phyloP scores from a whole-genome alignment of 169 alveolate genomes.

The Sarcocystis neurona region DNA sequence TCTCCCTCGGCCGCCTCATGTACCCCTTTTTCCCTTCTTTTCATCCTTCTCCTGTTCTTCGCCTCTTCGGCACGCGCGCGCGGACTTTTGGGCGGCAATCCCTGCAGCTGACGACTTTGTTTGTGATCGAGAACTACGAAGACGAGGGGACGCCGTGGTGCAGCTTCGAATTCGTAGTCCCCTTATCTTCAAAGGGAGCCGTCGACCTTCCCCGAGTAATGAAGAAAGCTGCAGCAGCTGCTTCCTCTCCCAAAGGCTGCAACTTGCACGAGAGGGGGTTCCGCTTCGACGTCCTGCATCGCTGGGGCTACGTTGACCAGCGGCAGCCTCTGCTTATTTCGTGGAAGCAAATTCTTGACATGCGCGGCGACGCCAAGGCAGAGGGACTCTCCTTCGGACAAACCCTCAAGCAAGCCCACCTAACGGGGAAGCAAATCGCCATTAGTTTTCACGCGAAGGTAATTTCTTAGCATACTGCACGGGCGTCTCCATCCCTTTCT shows the following conservation, averaged over 20 bases:
- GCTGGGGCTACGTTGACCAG: conserved; percentile 25
- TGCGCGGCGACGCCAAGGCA: neutral
- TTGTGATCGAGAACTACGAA: conserved; percentile 46
- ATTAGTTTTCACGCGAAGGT: conserved; percentile 15
- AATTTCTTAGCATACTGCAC: too few species aligned
- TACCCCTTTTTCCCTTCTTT: too few species aligned
- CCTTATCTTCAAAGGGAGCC: conserved; percentile 46
- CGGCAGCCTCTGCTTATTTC: neutral
- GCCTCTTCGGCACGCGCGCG: too few species aligned
- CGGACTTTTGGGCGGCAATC: too few species aligned
- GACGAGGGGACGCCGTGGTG: conserved; percentile 60
- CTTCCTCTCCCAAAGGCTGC: conserved; percentile 63
- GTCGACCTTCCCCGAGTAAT: conserved; percentile 16
- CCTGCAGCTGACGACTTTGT: conserved; percentile 12
- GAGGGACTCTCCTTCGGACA: neutral
- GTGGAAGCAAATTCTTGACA: neutral
- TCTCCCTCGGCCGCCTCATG: too few species aligned
- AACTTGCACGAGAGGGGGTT: conserved; percentile 51
- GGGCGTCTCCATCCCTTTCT: too few species aligned
- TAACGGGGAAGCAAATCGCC: neutral
- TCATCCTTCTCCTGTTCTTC: too few species aligned
- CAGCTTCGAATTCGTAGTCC: conserved; percentile 44
- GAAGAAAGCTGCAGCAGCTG: conserved; percentile 43
- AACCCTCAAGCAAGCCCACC: neutral
- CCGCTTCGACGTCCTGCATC: conserved; percentile 10